Base-by-base conservation (phyloP, 805 yeast species). In the Komagataella mondaviorum region DNA sequence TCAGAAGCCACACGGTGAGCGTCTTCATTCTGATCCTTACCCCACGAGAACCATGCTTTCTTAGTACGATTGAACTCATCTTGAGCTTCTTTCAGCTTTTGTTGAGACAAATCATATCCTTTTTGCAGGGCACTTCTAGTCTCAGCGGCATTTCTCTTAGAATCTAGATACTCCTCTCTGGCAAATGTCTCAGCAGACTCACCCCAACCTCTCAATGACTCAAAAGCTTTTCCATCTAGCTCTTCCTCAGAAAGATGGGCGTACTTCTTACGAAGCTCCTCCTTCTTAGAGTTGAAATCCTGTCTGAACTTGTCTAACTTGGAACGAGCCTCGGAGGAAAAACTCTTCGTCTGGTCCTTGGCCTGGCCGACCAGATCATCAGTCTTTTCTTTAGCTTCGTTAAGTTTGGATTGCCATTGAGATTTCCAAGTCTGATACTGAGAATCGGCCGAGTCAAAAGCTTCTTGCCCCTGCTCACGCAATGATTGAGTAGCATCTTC, bases 41-140 rank as follows among this genome's bases (percentile, higher is more conserved):
- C 71, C 68, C 71, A 70, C 6, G 60, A 53, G 54, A 64, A 65
- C 75, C 76, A 70, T 18, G 64, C 61, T 20, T 59, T 57, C 45
- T 66, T 58, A 18, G 63, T 58, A 6, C 64, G 56, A 6, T 64
- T 63, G 10, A 69, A 60, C 36, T 68, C 61, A 48, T 63, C 58
- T 52, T 65, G 63, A 23, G 71, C 68, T 44, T 65, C 70, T 10
- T 62, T 61, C 4, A 57, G 52, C n/a, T 59, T 56, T 17, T 53
- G 51, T 46, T 53, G 47, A 1, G 70, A 68, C 12, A 56, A 55
- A 17, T 57, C 59, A 47, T 64, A 66, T 2, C 62, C 53, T 2
- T 54, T 48, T 49, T 60, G 39, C 39, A 30, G 14, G 14, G 39
- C 14, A 10, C 39, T 30, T 30, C 39, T 30, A 10, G 39, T 30